These are phyloP conservation scores for Rhododendron ferrugineum DNA, from an alignment of 148 eudicot species.

Conservation along the genomic window DNA sequence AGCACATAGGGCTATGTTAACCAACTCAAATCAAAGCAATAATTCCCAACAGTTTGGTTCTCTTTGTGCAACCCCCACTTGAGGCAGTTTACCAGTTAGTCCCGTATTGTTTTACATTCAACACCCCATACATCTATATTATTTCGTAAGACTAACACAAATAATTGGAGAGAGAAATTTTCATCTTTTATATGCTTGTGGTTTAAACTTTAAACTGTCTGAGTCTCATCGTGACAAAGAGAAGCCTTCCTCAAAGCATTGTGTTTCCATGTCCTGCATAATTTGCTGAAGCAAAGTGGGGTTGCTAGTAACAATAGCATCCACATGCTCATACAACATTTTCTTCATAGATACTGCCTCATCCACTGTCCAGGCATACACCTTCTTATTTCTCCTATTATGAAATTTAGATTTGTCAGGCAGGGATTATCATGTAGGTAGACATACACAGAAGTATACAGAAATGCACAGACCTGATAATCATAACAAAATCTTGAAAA, in stretches of 20 bases:
- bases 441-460: neutral
- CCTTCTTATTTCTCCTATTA: constrained; percentile 81
- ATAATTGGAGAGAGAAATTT: neutral
- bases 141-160: neutral
- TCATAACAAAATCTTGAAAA: neutral
- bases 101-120: neutral
- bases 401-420: neutral
- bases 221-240: constrained; percentile 14
- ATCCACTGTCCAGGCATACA: constrained; percentile 95
- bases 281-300: constrained; percentile 60
- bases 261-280: constrained; percentile 64
- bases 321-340: constrained; percentile 62
- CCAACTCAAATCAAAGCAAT: neutral
- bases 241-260: constrained; percentile 69
- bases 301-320: constrained; percentile 77
- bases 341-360: constrained; percentile 61
- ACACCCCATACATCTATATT: neutral
- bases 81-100: neutral
- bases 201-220: neutral
- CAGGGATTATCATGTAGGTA: neutral
- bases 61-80: neutral
- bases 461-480: neutral
- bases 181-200: neutral
- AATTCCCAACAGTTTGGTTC: neutral
- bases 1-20: neutral